These are phyloP conservation scores for Dioscorea dumetorum DNA, from an alignment of 106 monocot genomes.

Conservation along the genomic window DNA sequence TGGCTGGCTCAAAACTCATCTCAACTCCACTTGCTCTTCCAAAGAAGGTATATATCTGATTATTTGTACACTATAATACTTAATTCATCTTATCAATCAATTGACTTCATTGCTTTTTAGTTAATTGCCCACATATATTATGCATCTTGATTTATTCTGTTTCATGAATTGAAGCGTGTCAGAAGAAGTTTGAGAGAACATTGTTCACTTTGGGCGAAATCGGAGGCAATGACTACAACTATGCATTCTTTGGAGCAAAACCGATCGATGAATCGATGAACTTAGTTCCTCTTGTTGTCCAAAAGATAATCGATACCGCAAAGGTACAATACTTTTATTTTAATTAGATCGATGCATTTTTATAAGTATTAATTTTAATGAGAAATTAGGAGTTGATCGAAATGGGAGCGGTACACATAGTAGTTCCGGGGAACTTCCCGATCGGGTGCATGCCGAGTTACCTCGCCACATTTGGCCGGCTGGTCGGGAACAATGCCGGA, in stretches of 20 bases:
- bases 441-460: slow-evolving; percentile 6
- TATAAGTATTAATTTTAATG: too few relatives aligned
- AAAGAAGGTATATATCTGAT: neutral
- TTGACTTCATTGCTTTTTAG: neutral
- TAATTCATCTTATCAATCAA: neutral
- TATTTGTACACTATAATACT: neutral
- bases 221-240: slow-evolving; percentile 49
- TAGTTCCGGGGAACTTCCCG: neutral
- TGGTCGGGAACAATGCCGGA: neutral
- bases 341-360: too few relatives aligned
- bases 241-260: slow-evolving; percentile 6
- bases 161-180: slow-evolving; percentile 2
- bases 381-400: neutral
- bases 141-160: neutral
- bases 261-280: neutral
- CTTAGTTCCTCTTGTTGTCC: slow-evolving; percentile 15
- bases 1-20: slow-evolving; percentile 32
- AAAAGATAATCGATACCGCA: slow-evolving; percentile 4
- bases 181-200: slow-evolving; percentile 6
- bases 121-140: too few relatives aligned
- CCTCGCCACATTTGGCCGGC: slow-evolving; percentile 1
- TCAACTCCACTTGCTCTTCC: slow-evolving; percentile 29
- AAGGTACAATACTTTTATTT: neutral
- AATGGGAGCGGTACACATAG: neutral
- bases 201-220: slow-evolving; percentile 56